phyloP scores from a whole-genome alignment of 495 filamentous ascomycete genomes.

The Penicillium paradoxum region DNA sequence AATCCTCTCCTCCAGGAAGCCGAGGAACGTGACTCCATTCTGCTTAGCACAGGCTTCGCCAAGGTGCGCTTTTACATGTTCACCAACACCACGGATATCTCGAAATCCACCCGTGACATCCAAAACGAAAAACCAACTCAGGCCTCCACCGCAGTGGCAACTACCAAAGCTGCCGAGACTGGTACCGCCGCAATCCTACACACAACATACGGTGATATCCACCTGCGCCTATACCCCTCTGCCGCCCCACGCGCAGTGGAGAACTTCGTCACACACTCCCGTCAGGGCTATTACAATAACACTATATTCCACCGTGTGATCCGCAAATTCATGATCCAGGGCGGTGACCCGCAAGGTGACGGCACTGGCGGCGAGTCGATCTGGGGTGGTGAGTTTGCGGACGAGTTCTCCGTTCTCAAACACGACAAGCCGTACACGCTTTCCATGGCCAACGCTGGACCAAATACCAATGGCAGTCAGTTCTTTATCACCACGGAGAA shows the following conservation, averaged over 20 bases:
- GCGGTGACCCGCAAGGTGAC: conserved; percentile 90
- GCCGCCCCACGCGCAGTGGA: conserved; percentile 95
- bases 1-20: conserved; percentile 94
- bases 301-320: conserved; percentile 98
- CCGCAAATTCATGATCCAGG: conserved; percentile 94
- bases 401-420: conserved; percentile 86
- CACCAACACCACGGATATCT: conserved; percentile 80
- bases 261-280: conserved; percentile 92
- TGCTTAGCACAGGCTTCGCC: conserved; percentile 74
- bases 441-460: conserved; percentile 95
- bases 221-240: conserved; percentile 87
- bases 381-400: conserved; percentile 93
- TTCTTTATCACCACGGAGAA: conserved; percentile 99
- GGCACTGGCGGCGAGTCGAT: conserved; percentile 95
- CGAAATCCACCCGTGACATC: conserved; percentile 81
- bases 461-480: conserved; percentile 73
- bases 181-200: conserved; percentile 81
- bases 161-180: conserved; percentile 59
- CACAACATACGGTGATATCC: conserved; percentile 92
- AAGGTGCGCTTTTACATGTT: conserved; percentile 99
- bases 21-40: conserved; percentile 84
- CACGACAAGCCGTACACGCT: conserved; percentile 96
- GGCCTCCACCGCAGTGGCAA: conserved; percentile 31
- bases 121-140: conserved; percentile 86
- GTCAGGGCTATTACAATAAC: conserved; percentile 89